phyloP scores from a whole-genome alignment of 768 basidiomycete genomes.

The Mycena metata region DNA sequence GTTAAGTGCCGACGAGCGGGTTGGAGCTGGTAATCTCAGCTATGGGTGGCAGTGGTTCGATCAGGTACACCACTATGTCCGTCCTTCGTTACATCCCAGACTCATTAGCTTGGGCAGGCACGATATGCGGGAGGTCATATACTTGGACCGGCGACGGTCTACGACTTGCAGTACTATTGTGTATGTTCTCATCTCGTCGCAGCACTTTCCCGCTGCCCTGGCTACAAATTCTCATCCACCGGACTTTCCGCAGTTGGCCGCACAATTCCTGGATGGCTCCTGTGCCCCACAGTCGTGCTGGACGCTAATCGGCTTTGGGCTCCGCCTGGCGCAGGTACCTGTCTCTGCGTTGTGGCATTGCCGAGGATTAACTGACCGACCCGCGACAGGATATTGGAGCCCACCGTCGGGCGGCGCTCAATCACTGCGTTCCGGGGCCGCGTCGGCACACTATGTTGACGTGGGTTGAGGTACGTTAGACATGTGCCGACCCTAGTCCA shows the following conservation, averaged over 20 bases:
- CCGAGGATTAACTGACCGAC: neutral
- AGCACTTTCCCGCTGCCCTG: too few species aligned
- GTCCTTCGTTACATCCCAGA: too few species aligned
- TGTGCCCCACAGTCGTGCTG: constrained; percentile 74
- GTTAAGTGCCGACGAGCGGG: too few species aligned
- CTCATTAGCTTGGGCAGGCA: too few species aligned
- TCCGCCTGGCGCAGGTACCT: constrained; percentile 24
- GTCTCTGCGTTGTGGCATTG: neutral
- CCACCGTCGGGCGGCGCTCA: constrained; percentile 59
- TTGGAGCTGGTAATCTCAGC: too few species aligned
- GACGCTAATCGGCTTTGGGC: constrained; percentile 69
- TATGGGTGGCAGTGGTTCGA: too few species aligned
- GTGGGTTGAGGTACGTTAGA: too few species aligned
- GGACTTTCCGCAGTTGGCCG: constrained; percentile 52
- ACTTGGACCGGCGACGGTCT: constrained; percentile 72
- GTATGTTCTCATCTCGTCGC: constrained; percentile 50
- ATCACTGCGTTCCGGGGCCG: too few species aligned
- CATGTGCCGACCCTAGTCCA: too few species aligned
- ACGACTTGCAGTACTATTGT: constrained; percentile 79
- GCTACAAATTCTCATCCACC: neutral
- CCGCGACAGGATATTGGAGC: constrained; percentile 75
- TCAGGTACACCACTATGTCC: too few species aligned
- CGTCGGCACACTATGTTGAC: too few species aligned
- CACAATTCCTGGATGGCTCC: constrained; percentile 66
- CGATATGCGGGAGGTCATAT: constrained; percentile 66